Conservation (phyloP, 441 rosid species). For the Corymbia calophylla region DNA sequence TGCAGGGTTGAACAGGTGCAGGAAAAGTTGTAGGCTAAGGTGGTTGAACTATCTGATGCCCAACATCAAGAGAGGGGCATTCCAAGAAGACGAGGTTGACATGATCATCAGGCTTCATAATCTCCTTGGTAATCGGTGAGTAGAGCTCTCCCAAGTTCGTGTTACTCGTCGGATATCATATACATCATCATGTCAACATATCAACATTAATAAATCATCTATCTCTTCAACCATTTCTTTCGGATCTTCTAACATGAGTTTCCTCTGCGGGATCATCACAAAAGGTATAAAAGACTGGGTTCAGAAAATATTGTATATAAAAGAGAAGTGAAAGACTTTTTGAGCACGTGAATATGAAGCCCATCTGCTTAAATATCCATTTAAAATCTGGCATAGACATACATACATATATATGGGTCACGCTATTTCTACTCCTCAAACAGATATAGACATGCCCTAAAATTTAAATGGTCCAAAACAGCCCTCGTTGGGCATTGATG, state of each 20-base stretch:
- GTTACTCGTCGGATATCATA: neutral
- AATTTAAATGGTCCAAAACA: neutral
- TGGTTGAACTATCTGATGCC: constrained; percentile 11
- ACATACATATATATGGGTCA: neutral
- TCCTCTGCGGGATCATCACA: neutral
- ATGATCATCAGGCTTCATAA: neutral
- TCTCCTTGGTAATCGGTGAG: constrained; percentile 2
- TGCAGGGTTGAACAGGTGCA: constrained; percentile 1
- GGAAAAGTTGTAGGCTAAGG: constrained; percentile 10
- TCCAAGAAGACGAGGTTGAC: constrained; percentile 5
- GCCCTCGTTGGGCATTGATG: neutral
- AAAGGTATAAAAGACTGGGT: neutral
- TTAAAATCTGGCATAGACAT: neutral
- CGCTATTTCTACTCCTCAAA: too few relatives aligned
- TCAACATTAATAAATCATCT: neutral
- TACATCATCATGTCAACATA: neutral
- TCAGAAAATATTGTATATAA: neutral
- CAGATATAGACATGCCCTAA: neutral
- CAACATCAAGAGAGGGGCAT: constrained; percentile 4
- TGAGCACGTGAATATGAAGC: neutral
- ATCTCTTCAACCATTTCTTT: neutral
- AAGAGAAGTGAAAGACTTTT: neutral
- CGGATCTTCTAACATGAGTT: neutral
- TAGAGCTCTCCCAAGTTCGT: neutral
- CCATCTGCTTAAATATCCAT: neutral